Conservation (phyloP, 1,139 yeast species). For the Pichia terricola region DNA sequence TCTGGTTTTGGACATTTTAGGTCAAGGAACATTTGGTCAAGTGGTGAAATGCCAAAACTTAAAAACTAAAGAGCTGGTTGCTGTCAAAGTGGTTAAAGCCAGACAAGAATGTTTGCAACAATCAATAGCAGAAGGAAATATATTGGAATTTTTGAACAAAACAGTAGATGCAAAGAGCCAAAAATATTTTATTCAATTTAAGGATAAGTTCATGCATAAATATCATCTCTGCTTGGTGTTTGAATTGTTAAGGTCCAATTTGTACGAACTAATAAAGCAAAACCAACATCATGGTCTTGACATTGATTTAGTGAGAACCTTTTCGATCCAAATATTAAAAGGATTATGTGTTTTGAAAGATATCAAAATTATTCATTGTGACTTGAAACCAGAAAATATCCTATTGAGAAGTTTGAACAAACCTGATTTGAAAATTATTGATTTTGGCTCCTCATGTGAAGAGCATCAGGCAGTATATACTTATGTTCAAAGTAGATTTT, state of each 20-base stretch:
- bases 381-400: conserved; percentile 92
- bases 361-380: conserved; percentile 87
- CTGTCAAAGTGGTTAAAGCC: conserved; percentile 90
- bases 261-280: conserved; percentile 85
- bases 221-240: conserved; percentile 90
- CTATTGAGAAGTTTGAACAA: conserved; percentile 71
- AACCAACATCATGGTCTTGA: conserved; percentile 89
- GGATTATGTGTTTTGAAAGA: conserved; percentile 73
- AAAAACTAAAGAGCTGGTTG: conserved; percentile 79
- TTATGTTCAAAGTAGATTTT: conserved; percentile 90
- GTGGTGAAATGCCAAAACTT: conserved; percentile 95
- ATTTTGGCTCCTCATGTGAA: conserved; percentile 94
- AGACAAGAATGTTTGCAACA: conserved; percentile 89
- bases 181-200: conserved; percentile 65
- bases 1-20: conserved; percentile 80
- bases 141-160: conserved; percentile 70
- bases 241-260: conserved; percentile 77
- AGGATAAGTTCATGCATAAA: conserved; percentile 87
- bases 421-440: conserved; percentile 87
- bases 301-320: conserved; percentile 67
- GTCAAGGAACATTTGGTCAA: conserved; percentile 98
- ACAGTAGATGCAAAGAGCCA: conserved; percentile 61
- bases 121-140: conserved; percentile 81
- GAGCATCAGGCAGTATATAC: conserved; percentile 85
- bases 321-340: conserved; percentile 74